Evolutionary conservation across 2,329 filamentous ascomycete genomes (phyloP).

Genomic region (Ascochyta lentis): DNA sequence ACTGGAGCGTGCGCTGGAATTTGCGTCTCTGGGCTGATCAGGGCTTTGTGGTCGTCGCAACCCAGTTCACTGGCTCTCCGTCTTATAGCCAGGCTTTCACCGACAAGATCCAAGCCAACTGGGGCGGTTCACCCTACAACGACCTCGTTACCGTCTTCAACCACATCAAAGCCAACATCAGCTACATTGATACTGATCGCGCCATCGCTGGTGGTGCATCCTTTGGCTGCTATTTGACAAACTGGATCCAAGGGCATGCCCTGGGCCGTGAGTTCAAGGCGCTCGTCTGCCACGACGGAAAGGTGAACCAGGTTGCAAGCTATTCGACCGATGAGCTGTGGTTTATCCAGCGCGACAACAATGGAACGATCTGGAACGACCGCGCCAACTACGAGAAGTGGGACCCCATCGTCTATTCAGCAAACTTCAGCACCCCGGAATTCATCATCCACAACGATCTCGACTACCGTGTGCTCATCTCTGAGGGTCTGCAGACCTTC

Average conservation of each 20-base stretch:
- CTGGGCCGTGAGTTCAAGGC: conserved; percentile 86
- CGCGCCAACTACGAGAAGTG: conserved; percentile 61
- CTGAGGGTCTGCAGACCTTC: conserved; percentile 83
- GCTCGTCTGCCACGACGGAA: conserved; percentile 85
- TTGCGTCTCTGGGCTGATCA: conserved; percentile 84
- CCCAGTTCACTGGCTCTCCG: conserved; percentile 83
- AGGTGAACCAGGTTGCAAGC: conserved; percentile 66
- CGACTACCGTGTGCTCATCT: conserved; percentile 87
- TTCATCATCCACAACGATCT: conserved; percentile 87
- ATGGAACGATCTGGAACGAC: conserved; percentile 48
- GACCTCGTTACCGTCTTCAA: conserved; percentile 83
- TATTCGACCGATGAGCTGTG: conserved; percentile 60
- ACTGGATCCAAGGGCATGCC: conserved; percentile 89
- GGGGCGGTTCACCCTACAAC: conserved; percentile 83
- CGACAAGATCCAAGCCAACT: conserved; percentile 78
- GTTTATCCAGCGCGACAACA: conserved; percentile 58
- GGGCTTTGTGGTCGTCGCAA: conserved; percentile 80
- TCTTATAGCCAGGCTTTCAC: conserved; percentile 80
- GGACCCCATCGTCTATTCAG: conserved; percentile 63
- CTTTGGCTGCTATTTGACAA: conserved; percentile 55
- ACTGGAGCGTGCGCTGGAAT: conserved; percentile 85
- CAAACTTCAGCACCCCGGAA: conserved; percentile 83
- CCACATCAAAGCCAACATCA: conserved; percentile 70
- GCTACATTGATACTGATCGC: conserved; percentile 72
- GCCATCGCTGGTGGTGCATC: conserved; percentile 75